phyloP scores from a whole-genome alignment of 2,329 filamentous ascomycete species.

The Intubia oerlemansii region DNA sequence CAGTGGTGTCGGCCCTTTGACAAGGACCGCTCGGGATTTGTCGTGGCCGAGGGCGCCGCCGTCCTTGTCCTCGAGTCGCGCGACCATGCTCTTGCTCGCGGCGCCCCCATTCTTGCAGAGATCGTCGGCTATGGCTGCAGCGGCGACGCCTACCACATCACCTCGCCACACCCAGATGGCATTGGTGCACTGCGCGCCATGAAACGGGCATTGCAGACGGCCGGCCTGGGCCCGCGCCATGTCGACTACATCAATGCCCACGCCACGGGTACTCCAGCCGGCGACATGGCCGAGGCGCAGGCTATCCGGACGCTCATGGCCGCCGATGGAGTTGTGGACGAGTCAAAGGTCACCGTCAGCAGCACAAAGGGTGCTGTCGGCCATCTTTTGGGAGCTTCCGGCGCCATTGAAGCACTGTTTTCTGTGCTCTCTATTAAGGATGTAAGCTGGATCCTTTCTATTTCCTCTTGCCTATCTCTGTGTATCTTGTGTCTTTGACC shows the following conservation, averaged over 20 bases:
- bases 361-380: slow-evolving; percentile 89
- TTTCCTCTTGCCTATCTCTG: slow-evolving; percentile 3
- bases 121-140: slow-evolving; percentile 76
- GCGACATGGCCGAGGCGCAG: slow-evolving; percentile 69
- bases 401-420: slow-evolving; percentile 77
- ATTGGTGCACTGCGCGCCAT: slow-evolving; percentile 67
- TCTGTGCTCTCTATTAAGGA: slow-evolving; percentile 58
- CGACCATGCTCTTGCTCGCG: slow-evolving; percentile 62
- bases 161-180: slow-evolving; percentile 67
- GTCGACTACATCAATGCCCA: slow-evolving; percentile 94
- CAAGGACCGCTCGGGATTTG: slow-evolving; percentile 57
- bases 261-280: slow-evolving; percentile 69
- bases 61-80: slow-evolving; percentile 77
- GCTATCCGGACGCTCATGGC: slow-evolving; percentile 65
- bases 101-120: slow-evolving; percentile 73
- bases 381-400: slow-evolving; percentile 78
- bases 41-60: slow-evolving; percentile 81
- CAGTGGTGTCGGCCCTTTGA: slow-evolving; percentile 66
- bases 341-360: slow-evolving; percentile 64
- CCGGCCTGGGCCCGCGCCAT: slow-evolving; percentile 40
- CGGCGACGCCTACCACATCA: slow-evolving; percentile 85
- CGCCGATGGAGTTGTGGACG: slow-evolving; percentile 38
- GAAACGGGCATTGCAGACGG: slow-evolving; percentile 59
- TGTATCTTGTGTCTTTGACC: not conserved
- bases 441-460: slow-evolving; percentile 25